Base-by-base conservation (phyloP, 192 early-diverging fungal species). In the Backusella australiensis region DNA sequence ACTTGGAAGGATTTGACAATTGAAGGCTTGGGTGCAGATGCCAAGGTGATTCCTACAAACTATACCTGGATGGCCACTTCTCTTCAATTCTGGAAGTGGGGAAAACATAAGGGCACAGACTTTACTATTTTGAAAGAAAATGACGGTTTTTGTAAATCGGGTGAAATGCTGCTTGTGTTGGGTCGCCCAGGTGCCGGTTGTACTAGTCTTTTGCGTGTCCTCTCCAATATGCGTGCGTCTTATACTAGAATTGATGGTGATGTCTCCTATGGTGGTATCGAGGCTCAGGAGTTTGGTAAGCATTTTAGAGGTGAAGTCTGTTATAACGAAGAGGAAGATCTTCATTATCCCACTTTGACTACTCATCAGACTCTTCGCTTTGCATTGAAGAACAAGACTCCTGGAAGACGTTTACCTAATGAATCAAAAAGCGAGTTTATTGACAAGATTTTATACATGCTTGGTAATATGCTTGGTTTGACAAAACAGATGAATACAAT, bases 321-420 rank as follows among this genome's bases (percentile, higher is more conserved):
- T 32, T 96, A 95, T 78, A 91, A 91, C 75, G 88, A 93, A 84
- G 95, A 95, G 85, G 80, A 81, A 71, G 80, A 81, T 74, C 53
- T 81, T 7, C 76, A 81, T 52, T 92, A 87, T 76, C 89, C 92
- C 8, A 91, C 90, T 32, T 75, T 94, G 78, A 93, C 93, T 9
- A 91, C 93, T 35, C 86, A 89, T 49, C 89, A 93, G 77, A 95
- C 93, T n/a, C 87, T 94, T 11, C 86, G 90, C 39, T 93, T 91
- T 78, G 94, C 92, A 15, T 86, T 94, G 72, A 86, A 91, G 79
- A 93, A 88, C 85, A 91, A 91, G 75, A 90, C 84, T n/a, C 89
- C 89, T 29, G 86, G 87, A 68, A 79, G 49, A 66, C 84, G 85
- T 53, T 75, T 90, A 38, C 79, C 82, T 12, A 76, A 70, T 75